phyloP scores from a whole-genome alignment of 805 yeast species.

The Deakozyma indianensis region DNA sequence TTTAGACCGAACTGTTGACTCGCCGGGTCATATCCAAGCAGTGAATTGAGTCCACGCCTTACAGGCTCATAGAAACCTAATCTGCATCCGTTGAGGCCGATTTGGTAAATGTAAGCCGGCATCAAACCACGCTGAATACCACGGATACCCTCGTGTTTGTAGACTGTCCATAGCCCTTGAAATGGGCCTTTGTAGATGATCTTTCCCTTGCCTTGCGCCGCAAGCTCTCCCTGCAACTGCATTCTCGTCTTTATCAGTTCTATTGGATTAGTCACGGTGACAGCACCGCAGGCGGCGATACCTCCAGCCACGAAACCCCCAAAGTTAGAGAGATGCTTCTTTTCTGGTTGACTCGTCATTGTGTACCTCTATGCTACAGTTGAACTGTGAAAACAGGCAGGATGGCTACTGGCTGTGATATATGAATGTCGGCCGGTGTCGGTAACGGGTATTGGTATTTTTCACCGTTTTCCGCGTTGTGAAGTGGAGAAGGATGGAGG shows the following conservation, averaged over 20 bases:
- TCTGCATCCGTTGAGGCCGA: constrained; percentile 87
- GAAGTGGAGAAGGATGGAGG: too few relatives aligned
- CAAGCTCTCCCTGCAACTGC: constrained; percentile 92
- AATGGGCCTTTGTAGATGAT: constrained; percentile 66
- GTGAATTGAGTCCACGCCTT: constrained; percentile 42
- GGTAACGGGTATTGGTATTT: too few relatives aligned
- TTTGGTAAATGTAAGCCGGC: constrained; percentile 82
- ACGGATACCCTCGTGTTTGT: constrained; percentile 65
- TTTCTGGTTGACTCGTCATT: not conserved
- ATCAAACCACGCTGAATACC: constrained; percentile 83
- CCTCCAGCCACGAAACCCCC: constrained; percentile 63
- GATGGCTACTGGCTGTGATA: too few relatives aligned
- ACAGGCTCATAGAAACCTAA: constrained; percentile 89
- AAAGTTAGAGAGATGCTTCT: not conserved
- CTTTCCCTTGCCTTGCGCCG: constrained; percentile 32
- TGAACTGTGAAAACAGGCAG: too few relatives aligned
- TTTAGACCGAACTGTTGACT: constrained; percentile 51
- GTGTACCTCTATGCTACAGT: too few relatives aligned
- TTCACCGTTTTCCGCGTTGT: too few relatives aligned
- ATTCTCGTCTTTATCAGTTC: constrained; percentile 88
- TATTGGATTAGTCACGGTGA: constrained; percentile 90
- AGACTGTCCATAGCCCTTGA: constrained; percentile 67
- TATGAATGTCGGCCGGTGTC: too few relatives aligned
- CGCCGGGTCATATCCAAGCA: constrained; percentile 33
- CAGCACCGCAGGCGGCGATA: constrained; percentile 94